These are phyloP conservation scores for Cicer bijugum DNA, from an alignment of 306 rosid species.

Conservation along the genomic window DNA sequence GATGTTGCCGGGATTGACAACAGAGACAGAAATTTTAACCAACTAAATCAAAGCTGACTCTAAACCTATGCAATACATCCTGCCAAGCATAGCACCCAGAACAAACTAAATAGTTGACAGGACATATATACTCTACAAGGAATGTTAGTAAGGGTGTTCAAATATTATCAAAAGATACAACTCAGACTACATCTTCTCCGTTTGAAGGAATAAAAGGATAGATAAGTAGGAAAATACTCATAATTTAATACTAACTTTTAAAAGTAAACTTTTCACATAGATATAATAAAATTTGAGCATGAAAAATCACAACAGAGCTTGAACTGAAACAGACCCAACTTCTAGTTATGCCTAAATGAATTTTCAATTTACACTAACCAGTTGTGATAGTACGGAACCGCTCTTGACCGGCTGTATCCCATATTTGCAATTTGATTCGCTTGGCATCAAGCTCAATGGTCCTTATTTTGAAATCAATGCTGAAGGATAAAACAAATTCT, in stretches of 20 bases:
- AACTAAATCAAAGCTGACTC: constrained; percentile 17
- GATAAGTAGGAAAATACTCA: background rate
- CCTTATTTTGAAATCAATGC: constrained; percentile 98
- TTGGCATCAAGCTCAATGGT: constrained; percentile 95
- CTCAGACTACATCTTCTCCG: constrained; percentile 2
- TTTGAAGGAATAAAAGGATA: constrained; percentile 9
- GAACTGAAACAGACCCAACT: constrained; percentile 5
- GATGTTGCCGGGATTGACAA: no score
- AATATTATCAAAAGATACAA: background rate
- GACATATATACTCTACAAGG: constrained; percentile 3
- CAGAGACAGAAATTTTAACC: background rate
- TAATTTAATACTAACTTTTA: background rate
- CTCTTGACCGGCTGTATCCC: constrained; percentile 99
- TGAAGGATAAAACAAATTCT: constrained; percentile 48
- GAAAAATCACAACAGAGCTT: constrained; percentile 16
- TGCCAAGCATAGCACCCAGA: constrained; percentile 17
- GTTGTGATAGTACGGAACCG: constrained; percentile 95
- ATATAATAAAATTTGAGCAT: constrained; percentile 1
- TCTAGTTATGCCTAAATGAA: background rate
- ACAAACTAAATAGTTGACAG: constrained; percentile 27
- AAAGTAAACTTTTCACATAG: background rate
- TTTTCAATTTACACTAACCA: constrained; percentile 59
- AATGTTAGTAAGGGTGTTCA: background rate
- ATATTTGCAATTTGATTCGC: constrained; percentile 92
- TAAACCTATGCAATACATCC: constrained; percentile 24